Base-by-base conservation (phyloP, 2,329 filamentous ascomycete species). In the Colletotrichum zoysiae region DNA sequence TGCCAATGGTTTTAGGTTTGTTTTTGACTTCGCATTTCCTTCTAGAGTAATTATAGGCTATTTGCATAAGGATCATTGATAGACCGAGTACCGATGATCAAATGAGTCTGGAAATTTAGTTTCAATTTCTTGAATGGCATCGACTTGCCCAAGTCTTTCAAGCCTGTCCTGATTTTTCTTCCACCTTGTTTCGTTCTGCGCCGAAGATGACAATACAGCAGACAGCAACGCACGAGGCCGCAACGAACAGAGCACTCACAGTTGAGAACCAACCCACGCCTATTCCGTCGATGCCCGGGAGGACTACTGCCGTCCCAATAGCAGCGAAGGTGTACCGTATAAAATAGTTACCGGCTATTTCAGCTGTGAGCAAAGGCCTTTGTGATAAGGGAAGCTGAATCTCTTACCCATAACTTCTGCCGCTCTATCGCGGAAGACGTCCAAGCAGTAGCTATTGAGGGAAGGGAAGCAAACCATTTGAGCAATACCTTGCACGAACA, bases 231-330 rank as follows among this genome's bases (percentile, higher is more conserved):
- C 65, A 59, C n/a, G 70, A 59, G 16, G 35, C 38, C 46, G 48
- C 55, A 12, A 72, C 70, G 9, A 72, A 72, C 20, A 72, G 65
- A 50, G 65, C 70, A 72, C 82, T 84, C 72, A 95, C 91, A 2
- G 93, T 95, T 59, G 88, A 91, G 79, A 95, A 95, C 92, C 93
- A 95, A 0, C 93, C 94, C 0, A 95, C 90, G 3, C 94, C 93
- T 65, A 96, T 91, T 46, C 81, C 83, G 70, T 95, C 84, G 16
- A 95, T 87, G 1, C 90, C 92, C 0, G 94, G 94, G 68, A 96
- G 83, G 67, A 93, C 93, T 1, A 90, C 88, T 0, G 92, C 93
- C 6, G 90, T 92, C 0, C 89, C 92, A 5, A 89, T 81, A 20
- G 92, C 93, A 0, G 90, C 93, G 75, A 95, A 92, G 5, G 94